A percentile compares a stretch with the other conserved stretches of the same genome.
Evolutionary conservation across 2,329 filamentous ascomycete species (phyloP).

Genomic region (Fusarium torreyae): DNA sequence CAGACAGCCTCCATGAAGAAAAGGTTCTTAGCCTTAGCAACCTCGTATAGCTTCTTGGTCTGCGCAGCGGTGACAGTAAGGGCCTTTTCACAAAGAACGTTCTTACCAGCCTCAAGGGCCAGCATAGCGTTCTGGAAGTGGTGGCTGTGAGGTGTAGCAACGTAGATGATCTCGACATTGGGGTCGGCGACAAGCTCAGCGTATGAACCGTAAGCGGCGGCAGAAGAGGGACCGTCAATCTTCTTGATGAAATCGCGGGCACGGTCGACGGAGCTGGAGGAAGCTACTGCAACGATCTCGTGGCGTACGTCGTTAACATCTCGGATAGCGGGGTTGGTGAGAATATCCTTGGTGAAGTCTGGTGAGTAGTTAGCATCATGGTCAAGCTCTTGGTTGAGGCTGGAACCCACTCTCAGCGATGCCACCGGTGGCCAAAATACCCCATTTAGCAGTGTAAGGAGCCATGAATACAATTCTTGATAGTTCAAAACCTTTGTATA

Average conservation of each 20-base stretch:
- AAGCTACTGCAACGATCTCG: constrained; percentile 83
- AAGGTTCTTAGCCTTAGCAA: constrained; percentile 79
- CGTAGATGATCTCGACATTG: constrained; percentile 87
- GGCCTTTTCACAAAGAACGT: constrained; percentile 92
- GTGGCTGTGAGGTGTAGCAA: constrained; percentile 92
- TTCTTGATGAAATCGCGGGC: constrained; percentile 81
- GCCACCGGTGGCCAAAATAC: constrained; percentile 73
- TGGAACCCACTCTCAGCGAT: constrained; percentile 68
- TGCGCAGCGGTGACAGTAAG: constrained; percentile 89
- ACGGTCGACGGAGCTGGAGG: constrained; percentile 78
- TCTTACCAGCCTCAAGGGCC: constrained; percentile 86
- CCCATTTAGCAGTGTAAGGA: constrained; percentile 69
- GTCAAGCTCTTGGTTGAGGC: neutral
- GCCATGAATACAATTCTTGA: constrained; percentile 54
- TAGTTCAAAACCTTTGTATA: constrained; percentile 5
- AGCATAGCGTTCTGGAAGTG: constrained; percentile 94
- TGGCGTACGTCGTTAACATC: constrained; percentile 81
- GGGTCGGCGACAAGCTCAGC: constrained; percentile 83
- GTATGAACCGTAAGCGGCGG: constrained; percentile 85
- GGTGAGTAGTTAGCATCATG: constrained; percentile 2
- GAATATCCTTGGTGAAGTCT: constrained; percentile 83
- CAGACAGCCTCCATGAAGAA: constrained; percentile 92
- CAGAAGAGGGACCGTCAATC: constrained; percentile 76
- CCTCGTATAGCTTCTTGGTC: constrained; percentile 78
- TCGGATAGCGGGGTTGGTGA: constrained; percentile 79